Evolutionary conservation across 192 early-diverging fungal genomes (phyloP).

Genomic region (Coemansia sp.): DNA sequence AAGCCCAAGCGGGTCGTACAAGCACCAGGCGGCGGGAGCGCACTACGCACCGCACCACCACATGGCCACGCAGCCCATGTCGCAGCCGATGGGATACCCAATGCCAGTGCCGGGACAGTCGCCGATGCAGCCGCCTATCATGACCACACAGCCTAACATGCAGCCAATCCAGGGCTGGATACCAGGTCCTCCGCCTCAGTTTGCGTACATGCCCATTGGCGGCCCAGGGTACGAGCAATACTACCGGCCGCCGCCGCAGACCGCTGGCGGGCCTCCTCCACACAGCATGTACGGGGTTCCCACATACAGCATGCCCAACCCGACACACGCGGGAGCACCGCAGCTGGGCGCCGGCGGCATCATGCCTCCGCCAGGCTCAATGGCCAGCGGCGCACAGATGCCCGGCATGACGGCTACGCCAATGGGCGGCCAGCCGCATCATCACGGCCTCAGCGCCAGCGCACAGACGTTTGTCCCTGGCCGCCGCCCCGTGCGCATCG

Average conservation of each 20-base stretch:
- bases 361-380: slow-evolving; percentile 19
- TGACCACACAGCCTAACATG: slow-evolving; percentile 52
- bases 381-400: slow-evolving; percentile 38
- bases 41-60: slow-evolving; percentile 46
- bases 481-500: slow-evolving; percentile 65
- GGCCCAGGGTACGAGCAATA: slow-evolving; percentile 48
- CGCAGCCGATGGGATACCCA: slow-evolving; percentile 49
- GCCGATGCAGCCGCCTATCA: slow-evolving; percentile 48
- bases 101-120: slow-evolving; percentile 43
- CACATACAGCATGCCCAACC: slow-evolving; percentile 43
- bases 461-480: slow-evolving; percentile 46
- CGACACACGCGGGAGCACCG: slow-evolving; percentile 25
- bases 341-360: slow-evolving; percentile 42
- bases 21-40: slow-evolving; percentile 34
- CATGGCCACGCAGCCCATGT: slow-evolving; percentile 42
- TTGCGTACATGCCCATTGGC: slow-evolving; percentile 46
- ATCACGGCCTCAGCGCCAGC: slow-evolving; percentile 37
- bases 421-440: slow-evolving; percentile 33
- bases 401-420: slow-evolving; percentile 48
- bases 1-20: slow-evolving; percentile 36
- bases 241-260: slow-evolving; percentile 38
- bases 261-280: slow-evolving; percentile 32
- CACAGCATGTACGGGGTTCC: slow-evolving; percentile 47
- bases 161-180: slow-evolving; percentile 53
- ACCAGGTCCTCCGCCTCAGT: slow-evolving; percentile 41